Percentiles rank a stretch among this genome's conserved stretches.
Evolutionary conservation across 805 yeast genomes (phyloP).

Genomic region (Debaryomyces tyrocola): DNA sequence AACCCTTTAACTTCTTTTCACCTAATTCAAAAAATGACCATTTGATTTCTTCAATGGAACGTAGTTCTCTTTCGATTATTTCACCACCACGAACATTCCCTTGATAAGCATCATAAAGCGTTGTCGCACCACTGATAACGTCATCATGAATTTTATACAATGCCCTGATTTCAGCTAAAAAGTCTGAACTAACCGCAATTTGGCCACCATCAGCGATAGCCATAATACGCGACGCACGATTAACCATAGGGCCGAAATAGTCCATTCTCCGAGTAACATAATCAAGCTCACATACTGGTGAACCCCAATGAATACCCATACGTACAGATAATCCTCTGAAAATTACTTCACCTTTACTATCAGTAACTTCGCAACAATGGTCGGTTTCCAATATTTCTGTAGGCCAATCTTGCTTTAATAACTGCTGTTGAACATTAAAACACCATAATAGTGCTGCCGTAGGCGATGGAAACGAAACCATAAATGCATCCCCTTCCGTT

Average conservation of each 20-base stretch:
- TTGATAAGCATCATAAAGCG: constrained; percentile 44
- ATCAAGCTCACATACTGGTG: constrained; percentile 94
- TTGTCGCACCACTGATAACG: constrained; percentile 25
- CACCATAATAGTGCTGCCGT: constrained; percentile 92
- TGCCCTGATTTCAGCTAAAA: constrained; percentile 66
- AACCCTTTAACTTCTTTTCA: constrained; percentile 86
- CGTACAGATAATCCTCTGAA: constrained; percentile 92
- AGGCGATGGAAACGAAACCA: constrained; percentile 95
- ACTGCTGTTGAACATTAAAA: constrained; percentile 84
- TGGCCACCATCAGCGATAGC: constrained; percentile 99
- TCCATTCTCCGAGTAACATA: constrained; percentile 97
- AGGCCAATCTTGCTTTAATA: constrained; percentile 90
- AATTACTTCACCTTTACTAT: constrained; percentile 55
- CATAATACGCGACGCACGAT: constrained; percentile 88
- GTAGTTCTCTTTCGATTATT: constrained; percentile 64
- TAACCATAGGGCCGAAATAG: constrained; percentile 98
- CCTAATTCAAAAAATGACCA: constrained; percentile 71
- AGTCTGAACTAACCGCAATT: constrained; percentile 81
- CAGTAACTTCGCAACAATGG: constrained; percentile 81
- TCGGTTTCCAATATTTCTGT: constrained; percentile 80
- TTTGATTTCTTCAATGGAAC: constrained; percentile 65
- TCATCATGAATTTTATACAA: constrained; percentile 50
- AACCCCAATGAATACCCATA: constrained; percentile 99
- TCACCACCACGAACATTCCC: constrained; percentile 49
- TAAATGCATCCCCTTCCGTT: constrained; percentile 98